These are phyloP conservation scores for Heterobasidion occidentale DNA, from an alignment of 1,284 basidiomycete species.

Conservation along the genomic window DNA sequence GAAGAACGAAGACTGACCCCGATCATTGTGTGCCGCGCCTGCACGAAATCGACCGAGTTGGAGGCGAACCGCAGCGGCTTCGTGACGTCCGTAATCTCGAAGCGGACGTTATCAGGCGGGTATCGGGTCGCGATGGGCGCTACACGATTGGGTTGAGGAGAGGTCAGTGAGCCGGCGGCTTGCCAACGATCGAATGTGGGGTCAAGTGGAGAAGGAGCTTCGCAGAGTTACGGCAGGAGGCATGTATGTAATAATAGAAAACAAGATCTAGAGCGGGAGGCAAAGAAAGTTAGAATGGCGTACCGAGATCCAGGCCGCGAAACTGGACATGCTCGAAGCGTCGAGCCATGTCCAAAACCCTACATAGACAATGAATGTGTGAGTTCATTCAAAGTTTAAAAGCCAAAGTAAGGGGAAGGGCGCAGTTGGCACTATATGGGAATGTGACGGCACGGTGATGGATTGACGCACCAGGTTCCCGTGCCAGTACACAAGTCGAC, in stretches of 20 bases:
- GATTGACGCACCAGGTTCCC: constrained; percentile 59
- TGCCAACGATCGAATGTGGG: no score
- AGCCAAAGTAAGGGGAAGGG: constrained; percentile 11
- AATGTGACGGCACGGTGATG: constrained; percentile 13
- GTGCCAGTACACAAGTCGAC: constrained; percentile 68
- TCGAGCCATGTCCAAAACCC: constrained; percentile 65
- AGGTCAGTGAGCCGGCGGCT: neutral
- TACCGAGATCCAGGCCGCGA: constrained; percentile 67
- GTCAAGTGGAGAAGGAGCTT: neutral
- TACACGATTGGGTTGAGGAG: constrained; percentile 17
- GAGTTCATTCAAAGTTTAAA: constrained; percentile 3
- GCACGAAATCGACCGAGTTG: constrained; percentile 51
- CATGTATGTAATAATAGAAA: neutral
- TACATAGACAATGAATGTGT: constrained; percentile 19
- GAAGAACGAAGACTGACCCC: constrained; percentile 35
- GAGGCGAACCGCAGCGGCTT: constrained; percentile 37
- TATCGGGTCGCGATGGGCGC: constrained; percentile 62
- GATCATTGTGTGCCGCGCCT: constrained; percentile 50
- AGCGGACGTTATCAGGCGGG: constrained; percentile 49
- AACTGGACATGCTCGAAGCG: constrained; percentile 57
- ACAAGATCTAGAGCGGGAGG: constrained; percentile 6
- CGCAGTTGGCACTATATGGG: neutral
- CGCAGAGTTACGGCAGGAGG: neutral
- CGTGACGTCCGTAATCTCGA: constrained; percentile 57
- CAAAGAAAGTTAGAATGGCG: constrained; percentile 14